Percentiles rank a stretch among this genome's conserved stretches.
These are phyloP conservation scores for Crithidia expoeki DNA, from an alignment of 208 protist species.

Conservation along the genomic window DNA sequence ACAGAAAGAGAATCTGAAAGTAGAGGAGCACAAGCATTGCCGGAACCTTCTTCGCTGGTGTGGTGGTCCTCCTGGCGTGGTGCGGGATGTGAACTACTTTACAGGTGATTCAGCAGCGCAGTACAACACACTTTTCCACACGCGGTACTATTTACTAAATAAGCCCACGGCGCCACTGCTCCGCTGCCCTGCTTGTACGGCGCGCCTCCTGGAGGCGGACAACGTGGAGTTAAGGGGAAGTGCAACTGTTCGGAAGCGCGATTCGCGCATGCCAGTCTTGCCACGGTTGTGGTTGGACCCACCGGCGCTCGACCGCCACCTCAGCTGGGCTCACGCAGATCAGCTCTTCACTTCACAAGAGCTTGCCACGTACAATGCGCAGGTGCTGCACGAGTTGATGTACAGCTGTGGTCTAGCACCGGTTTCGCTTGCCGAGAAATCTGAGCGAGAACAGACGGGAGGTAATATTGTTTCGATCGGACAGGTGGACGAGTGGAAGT, in stretches of 20 bases:
- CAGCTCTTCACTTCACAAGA: conserved; percentile 47
- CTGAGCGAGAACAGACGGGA: too few species aligned
- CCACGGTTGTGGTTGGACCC: conserved; percentile 37
- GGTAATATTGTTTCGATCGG: too few species aligned
- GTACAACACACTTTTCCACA: conserved; percentile 34
- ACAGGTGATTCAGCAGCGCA: background rate
- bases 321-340: conserved; percentile 65
- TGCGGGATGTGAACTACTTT: conserved; percentile 36
- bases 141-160: conserved; percentile 20
- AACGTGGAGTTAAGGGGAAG: background rate
- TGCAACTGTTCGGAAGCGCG: background rate
- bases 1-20: background rate
- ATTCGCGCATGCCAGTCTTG: background rate
- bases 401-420: conserved; percentile 25
- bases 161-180: conserved; percentile 41
- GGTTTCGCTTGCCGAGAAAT: background rate
- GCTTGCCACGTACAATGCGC: conserved; percentile 54
- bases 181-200: conserved; percentile 42
- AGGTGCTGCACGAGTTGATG: conserved; percentile 37
- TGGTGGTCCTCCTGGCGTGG: conserved; percentile 24
- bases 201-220: background rate
- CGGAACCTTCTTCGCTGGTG: conserved; percentile 14
- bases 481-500: background rate
- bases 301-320: conserved; percentile 52
- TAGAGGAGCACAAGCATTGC: background rate